Percentiles rank a stretch among this genome's conserved stretches.
Evolutionary conservation across 1,284 basidiomycete genomes (phyloP).

Genomic region (Moesziomyces parantarcticus): DNA sequence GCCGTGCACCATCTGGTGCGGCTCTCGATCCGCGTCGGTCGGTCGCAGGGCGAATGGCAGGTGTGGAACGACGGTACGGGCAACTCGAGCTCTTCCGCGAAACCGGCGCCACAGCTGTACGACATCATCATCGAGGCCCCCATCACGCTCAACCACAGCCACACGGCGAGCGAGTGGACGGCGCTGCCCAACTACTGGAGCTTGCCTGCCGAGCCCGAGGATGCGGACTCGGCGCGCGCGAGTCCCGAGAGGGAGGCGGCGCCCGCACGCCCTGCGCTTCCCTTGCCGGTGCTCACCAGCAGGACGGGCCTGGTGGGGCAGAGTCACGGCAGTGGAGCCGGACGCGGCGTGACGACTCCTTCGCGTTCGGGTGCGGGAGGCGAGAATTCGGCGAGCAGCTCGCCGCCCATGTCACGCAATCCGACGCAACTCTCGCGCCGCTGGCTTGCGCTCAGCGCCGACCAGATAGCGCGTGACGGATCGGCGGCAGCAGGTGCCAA

Average conservation of each 20-base stretch:
- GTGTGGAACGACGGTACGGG: conserved; percentile 8
- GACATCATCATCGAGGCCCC: conserved; percentile 91
- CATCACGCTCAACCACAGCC: conserved; percentile 70
- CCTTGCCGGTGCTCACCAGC: conserved; percentile 27
- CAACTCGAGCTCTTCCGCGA: conserved; percentile 11
- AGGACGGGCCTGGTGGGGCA: conserved; percentile 26
- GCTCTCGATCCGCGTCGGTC: conserved; percentile 84
- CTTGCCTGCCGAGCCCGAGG: conserved; percentile 32
- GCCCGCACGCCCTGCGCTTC: conserved; percentile 20
- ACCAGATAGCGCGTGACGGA: conserved; percentile 20
- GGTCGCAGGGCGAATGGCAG: conserved; percentile 44
- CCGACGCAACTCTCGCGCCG: conserved; percentile 41
- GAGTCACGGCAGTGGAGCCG: background rate
- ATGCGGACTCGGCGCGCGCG: conserved; percentile 3
- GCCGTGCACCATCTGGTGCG: conserved; percentile 82
- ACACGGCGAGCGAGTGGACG: conserved; percentile 63
- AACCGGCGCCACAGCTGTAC: conserved; percentile 69
- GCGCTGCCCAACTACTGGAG: conserved; percentile 61
- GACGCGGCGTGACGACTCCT: conserved; percentile 4
- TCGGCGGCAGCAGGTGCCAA: background rate
- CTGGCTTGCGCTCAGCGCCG: conserved; percentile 52
- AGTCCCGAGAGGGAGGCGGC: conserved; percentile 15
- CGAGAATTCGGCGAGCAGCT: conserved; percentile 8
- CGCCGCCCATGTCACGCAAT: conserved; percentile 25
- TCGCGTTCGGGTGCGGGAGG: conserved; percentile 6